A percentile compares a stretch with the other conserved stretches of the same genome.
These are phyloP conservation scores for Zymoseptoria tritici DNA, from an alignment of 2,329 filamentous ascomycete genomes.

Conservation along the genomic window DNA sequence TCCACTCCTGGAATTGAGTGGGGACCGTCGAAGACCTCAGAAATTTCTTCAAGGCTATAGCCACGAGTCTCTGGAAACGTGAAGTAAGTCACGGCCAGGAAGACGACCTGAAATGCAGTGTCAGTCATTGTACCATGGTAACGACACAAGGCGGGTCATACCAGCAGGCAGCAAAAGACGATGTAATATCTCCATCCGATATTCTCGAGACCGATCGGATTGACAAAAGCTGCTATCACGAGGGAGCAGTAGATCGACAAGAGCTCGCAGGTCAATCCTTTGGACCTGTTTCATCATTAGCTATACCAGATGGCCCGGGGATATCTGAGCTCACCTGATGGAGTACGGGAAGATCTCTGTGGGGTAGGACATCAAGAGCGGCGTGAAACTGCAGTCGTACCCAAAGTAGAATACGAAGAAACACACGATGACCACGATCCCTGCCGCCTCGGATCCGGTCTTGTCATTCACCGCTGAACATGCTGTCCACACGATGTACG, in stretches of 20 bases:
- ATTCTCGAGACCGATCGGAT: slow-evolving; percentile 31
- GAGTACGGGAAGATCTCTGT: slow-evolving; percentile 21
- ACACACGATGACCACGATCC: slow-evolving; percentile 19
- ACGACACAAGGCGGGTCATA: slow-evolving; percentile 21
- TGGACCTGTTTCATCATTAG: slow-evolving; percentile 11
- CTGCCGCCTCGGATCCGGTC: slow-evolving; percentile 15
- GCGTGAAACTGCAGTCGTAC: slow-evolving; percentile 18
- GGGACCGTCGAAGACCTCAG: slow-evolving; percentile 35
- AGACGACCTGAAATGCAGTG: slow-evolving; percentile 18
- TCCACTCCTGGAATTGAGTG: slow-evolving; percentile 1
- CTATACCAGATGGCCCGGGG: not conserved
- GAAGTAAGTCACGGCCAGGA: slow-evolving; percentile 22
- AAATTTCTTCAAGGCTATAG: slow-evolving; percentile 38
- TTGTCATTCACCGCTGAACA: slow-evolving; percentile 14
- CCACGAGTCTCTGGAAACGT: slow-evolving; percentile 26
- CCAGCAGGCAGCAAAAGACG: slow-evolving; percentile 31
- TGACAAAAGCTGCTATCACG: slow-evolving; percentile 29
- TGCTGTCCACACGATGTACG: slow-evolving; percentile 14
- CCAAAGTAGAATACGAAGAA: slow-evolving; percentile 19
- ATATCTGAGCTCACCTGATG: not conserved
- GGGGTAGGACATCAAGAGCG: slow-evolving; percentile 18
- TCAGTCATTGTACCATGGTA: too few relatives aligned
- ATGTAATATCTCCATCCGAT: slow-evolving; percentile 28
- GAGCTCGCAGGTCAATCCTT: slow-evolving; percentile 21
- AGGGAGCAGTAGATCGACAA: slow-evolving; percentile 22